phyloP scores from a whole-genome alignment of 2,329 filamentous ascomycete genomes.

The Colletotrichum tofieldiae region DNA sequence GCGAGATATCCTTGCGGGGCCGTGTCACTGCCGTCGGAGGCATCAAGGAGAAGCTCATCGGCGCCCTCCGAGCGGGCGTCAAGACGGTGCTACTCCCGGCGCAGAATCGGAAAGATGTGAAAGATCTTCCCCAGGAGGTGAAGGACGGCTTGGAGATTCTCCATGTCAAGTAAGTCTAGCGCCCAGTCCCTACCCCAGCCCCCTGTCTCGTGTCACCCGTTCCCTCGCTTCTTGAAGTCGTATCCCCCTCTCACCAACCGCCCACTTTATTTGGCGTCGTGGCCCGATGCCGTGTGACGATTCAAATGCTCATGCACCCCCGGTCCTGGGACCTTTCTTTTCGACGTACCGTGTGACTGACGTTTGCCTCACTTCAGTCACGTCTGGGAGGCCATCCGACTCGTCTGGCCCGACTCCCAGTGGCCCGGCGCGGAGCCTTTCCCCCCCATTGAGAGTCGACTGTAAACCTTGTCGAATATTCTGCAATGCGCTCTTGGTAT shows the following conservation, averaged over 20 bases:
- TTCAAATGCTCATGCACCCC: constrained; percentile 13
- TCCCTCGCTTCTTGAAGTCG: constrained; percentile 39
- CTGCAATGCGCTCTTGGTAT: background rate
- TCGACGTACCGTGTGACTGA: constrained; percentile 43
- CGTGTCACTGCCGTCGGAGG: constrained; percentile 95
- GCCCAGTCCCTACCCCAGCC: constrained; percentile 16
- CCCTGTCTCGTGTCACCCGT: constrained; percentile 60
- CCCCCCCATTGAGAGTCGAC: constrained; percentile 82
- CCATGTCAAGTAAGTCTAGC: constrained; percentile 81
- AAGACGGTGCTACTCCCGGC: constrained; percentile 92
- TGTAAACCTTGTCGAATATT: constrained; percentile 66
- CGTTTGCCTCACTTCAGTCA: constrained; percentile 67
- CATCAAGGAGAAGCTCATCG: constrained; percentile 99
- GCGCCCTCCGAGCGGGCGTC: constrained; percentile 91
- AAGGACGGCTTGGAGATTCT: constrained; percentile 89
- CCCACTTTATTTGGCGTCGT: constrained; percentile 37
- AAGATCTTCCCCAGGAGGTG: constrained; percentile 92
- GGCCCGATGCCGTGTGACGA: constrained; percentile 41
- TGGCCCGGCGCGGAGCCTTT: constrained; percentile 83
- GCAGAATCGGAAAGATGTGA: constrained; percentile 92
- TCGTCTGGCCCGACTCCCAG: constrained; percentile 91
- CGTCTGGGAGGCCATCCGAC: constrained; percentile 93
- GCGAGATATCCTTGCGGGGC: constrained; percentile 84
- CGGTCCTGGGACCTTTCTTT: constrained; percentile 37
- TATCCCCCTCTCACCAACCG: constrained; percentile 35